These are phyloP conservation scores for Penicillium antarcticum DNA, from an alignment of 495 filamentous ascomycete genomes.

Conservation along the genomic window DNA sequence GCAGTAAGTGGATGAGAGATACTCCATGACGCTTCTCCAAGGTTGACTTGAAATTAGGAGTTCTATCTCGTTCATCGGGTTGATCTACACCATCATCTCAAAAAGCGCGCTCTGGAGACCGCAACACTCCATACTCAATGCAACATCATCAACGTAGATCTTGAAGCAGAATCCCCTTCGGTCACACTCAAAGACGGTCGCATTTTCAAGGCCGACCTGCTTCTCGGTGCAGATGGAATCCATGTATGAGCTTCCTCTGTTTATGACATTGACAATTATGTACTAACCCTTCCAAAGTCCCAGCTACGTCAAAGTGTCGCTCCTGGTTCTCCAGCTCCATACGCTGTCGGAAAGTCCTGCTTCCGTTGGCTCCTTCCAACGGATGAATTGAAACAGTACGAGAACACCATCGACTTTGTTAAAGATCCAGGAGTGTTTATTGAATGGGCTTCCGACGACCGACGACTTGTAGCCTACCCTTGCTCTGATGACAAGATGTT, in stretches of 20 bases:
- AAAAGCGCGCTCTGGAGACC: constrained; percentile 31
- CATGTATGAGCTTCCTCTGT: constrained; percentile 14
- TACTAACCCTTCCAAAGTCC: constrained; percentile 15
- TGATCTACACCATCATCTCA: constrained; percentile 49
- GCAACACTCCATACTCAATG: constrained; percentile 50
- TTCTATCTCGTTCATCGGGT: constrained; percentile 51
- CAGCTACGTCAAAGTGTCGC: constrained; percentile 18
- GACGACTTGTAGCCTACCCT: constrained; percentile 26
- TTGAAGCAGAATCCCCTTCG: constrained; percentile 26
- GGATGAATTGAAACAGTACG: constrained; percentile 10
- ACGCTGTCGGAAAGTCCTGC: constrained; percentile 23
- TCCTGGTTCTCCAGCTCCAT: constrained; percentile 13
- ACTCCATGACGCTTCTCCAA: background rate
- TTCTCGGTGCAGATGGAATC: constrained; percentile 60
- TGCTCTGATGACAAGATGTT: constrained; percentile 26
- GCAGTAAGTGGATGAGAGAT: constrained; percentile 12
- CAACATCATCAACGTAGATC: constrained; percentile 48
- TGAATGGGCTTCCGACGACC: constrained; percentile 23
- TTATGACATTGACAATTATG: background rate
- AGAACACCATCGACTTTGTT: constrained; percentile 11
- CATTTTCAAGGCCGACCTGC: constrained; percentile 48
- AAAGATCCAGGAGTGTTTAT: constrained; percentile 20
- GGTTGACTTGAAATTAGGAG: constrained; percentile 10
- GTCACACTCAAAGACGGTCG: constrained; percentile 48
- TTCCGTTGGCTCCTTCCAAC: constrained; percentile 27